Base-by-base conservation (phyloP, 2,329 filamentous ascomycete genomes). In the Sporothrix pallida region DNA sequence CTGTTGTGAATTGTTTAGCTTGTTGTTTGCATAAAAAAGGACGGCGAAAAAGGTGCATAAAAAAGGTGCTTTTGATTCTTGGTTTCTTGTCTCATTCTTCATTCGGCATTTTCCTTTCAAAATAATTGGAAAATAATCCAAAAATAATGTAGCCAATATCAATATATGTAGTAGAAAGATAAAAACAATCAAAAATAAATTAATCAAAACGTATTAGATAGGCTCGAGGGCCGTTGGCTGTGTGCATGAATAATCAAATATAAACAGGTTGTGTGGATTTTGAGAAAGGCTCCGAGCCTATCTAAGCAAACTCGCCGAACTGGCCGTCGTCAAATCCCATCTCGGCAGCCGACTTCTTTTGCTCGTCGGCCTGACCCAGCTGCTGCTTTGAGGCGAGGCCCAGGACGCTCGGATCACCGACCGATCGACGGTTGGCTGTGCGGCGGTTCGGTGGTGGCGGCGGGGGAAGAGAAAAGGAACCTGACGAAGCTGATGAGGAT, bases 271-370 rank as follows among this genome's bases (percentile, higher is more conserved):
- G 37, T 37, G 31, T 37, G 6, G 4, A 8, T 46, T 42, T 65
- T 58, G 78, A 73, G 7, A 13, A 23, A 17, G 44, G 2, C 4
- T 12, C 10, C n/a, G 9, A 23, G n/a, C 13, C 9, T 15, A 2
- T 5, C 48, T 20, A 90, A 67, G 87, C 87, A 83, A 97, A 97
- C 82, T 97, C 93, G 23, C 93, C 93, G 87, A 94, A 95, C 79
- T 95, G 92, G 1, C 93, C 94, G 80, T 97, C 93, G 79, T 97
- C 93, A 78, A 96, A 96, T 0, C 93, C 93, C 76, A 95, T 79
- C 74, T 94, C 90, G 17, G 77, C 76, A 0, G 76, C 78, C 83
- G 83, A 78, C 84, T 86, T 80, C 84, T 86, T 78, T 83, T 81
- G 78, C 71, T 89, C 87, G 81, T 89, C 86, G 71, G 44, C n/a